Evolutionary conservation across 345 rosid species (phyloP).

Genomic region (Euphorbia tirucalli): DNA sequence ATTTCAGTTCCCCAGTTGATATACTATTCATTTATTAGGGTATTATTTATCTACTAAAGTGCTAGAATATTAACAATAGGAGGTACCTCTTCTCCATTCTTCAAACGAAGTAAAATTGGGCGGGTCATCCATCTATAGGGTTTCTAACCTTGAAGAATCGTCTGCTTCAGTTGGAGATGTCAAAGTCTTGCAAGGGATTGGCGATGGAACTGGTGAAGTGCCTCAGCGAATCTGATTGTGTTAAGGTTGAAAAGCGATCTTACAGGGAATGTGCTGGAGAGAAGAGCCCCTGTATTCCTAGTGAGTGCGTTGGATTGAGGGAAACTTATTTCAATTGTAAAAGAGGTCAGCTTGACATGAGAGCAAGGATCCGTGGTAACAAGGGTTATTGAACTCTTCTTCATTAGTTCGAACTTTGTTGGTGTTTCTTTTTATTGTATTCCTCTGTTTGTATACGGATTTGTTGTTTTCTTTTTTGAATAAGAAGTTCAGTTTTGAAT

Average conservation of each 20-base stretch:
- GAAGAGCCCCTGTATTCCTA: slow-evolving; percentile 73
- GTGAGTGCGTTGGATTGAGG: slow-evolving; percentile 88
- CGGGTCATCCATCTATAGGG: background rate
- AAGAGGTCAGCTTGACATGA: slow-evolving; percentile 99
- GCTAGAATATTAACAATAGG: too few relatives aligned
- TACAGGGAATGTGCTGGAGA: slow-evolving; percentile 84
- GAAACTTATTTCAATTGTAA: slow-evolving; percentile 99
- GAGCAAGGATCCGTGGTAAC: slow-evolving; percentile 96
- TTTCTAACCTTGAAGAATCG: background rate
- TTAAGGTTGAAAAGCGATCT: slow-evolving; percentile 78
- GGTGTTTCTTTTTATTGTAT: background rate
- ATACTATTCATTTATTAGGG: too few relatives aligned
- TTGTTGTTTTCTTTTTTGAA: background rate
- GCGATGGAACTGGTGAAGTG: slow-evolving; percentile 94
- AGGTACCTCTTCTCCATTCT: background rate
- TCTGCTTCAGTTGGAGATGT: slow-evolving; percentile 36
- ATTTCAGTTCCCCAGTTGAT: too few relatives aligned
- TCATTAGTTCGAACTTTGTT: background rate
- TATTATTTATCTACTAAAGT: too few relatives aligned
- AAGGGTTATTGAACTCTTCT: slow-evolving; percentile 64
- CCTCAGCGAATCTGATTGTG: slow-evolving; percentile 82
- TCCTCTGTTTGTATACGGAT: background rate
- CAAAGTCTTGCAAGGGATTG: slow-evolving; percentile 96
- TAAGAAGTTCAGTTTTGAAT: background rate
- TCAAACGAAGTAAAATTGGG: background rate